phyloP scores from a whole-genome alignment of 129 eudicot species.

The Pittosporum tobira region DNA sequence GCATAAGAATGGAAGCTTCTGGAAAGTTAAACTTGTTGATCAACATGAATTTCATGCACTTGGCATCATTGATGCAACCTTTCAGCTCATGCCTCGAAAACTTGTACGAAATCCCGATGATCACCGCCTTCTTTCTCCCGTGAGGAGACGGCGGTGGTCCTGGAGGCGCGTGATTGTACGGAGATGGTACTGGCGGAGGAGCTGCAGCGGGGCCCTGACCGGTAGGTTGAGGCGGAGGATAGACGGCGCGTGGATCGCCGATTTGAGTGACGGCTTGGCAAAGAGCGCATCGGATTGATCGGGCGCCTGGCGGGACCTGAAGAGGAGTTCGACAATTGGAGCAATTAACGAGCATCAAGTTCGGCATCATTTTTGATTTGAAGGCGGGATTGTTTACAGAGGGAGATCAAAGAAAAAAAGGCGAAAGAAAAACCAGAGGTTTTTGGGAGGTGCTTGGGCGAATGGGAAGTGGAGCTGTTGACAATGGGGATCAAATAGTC shows the following conservation, averaged over 20 bases:
- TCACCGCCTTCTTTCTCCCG: constrained; percentile 89
- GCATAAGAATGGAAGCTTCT: constrained; percentile 86
- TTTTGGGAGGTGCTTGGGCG: too few relatives aligned
- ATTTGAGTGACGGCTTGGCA: constrained; percentile 68
- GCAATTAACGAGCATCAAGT: constrained; percentile 57
- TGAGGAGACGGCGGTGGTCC: constrained; percentile 63
- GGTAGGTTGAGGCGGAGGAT: constrained; percentile 26
- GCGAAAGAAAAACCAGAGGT: too few relatives aligned
- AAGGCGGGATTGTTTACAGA: too few relatives aligned
- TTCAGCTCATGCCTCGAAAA: constrained; percentile 77
- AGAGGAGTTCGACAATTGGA: constrained; percentile 60
- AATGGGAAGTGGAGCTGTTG: too few relatives aligned
- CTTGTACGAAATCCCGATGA: constrained; percentile 72
- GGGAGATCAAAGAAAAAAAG: too few relatives aligned
- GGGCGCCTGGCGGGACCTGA: constrained; percentile 80
- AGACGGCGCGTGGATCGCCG: constrained; percentile 51
- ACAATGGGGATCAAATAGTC: too few relatives aligned
- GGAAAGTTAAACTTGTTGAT: constrained; percentile 78
- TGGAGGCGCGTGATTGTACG: constrained; percentile 58
- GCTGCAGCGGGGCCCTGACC: constrained; percentile 13
- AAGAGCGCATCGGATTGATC: constrained; percentile 63
- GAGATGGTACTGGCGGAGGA: constrained; percentile 32
- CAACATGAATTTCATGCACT: constrained; percentile 75
- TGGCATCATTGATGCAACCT: constrained; percentile 92
- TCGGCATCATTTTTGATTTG: constrained; percentile 27